Evolutionary conservation across 2,329 filamentous ascomycete genomes (phyloP).

Genomic region (Tothia fuscella): DNA sequence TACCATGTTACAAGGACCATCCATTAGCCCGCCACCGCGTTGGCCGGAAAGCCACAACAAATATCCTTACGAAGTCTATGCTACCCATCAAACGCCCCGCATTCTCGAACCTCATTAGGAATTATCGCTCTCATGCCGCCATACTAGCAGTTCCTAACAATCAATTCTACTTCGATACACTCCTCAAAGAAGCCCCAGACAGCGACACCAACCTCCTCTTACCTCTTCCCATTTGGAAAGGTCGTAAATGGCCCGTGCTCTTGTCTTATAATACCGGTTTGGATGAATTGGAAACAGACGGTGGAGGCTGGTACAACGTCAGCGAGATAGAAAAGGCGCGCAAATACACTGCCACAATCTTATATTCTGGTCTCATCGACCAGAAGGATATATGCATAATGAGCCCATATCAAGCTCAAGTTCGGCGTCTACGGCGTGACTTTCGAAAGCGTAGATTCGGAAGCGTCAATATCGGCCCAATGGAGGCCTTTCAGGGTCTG

Average conservation of each 20-base stretch:
- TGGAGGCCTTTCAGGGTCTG: slow-evolving; percentile 35
- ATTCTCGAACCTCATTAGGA: slow-evolving; percentile 32
- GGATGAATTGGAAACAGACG: slow-evolving; percentile 31
- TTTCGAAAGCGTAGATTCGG: slow-evolving; percentile 24
- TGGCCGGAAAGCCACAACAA: slow-evolving; percentile 17
- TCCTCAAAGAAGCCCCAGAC: slow-evolving; percentile 27
- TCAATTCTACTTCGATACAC: slow-evolving; percentile 33
- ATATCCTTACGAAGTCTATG: slow-evolving; percentile 22
- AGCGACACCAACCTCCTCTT: slow-evolving; percentile 19
- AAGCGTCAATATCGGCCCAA: slow-evolving; percentile 32
- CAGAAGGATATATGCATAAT: slow-evolving; percentile 32
- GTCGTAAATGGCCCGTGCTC: slow-evolving; percentile 30
- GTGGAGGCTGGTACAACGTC: slow-evolving; percentile 27
- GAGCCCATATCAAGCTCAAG: slow-evolving; percentile 34
- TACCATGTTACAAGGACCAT: slow-evolving; percentile 27
- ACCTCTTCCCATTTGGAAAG: slow-evolving; percentile 26
- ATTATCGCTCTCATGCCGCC: slow-evolving; percentile 36
- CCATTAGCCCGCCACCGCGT: slow-evolving; percentile 26
- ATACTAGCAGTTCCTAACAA: slow-evolving; percentile 30
- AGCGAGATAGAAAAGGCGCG: slow-evolving; percentile 22
- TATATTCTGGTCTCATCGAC: slow-evolving; percentile 17
- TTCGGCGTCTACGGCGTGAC: slow-evolving; percentile 25
- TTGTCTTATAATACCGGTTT: slow-evolving; percentile 26
- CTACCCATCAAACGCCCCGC: slow-evolving; percentile 31
- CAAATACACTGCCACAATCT: slow-evolving; percentile 19